Base-by-base conservation (phyloP, 2,329 filamentous ascomycete species). In the Zymoseptoria tritici region DNA sequence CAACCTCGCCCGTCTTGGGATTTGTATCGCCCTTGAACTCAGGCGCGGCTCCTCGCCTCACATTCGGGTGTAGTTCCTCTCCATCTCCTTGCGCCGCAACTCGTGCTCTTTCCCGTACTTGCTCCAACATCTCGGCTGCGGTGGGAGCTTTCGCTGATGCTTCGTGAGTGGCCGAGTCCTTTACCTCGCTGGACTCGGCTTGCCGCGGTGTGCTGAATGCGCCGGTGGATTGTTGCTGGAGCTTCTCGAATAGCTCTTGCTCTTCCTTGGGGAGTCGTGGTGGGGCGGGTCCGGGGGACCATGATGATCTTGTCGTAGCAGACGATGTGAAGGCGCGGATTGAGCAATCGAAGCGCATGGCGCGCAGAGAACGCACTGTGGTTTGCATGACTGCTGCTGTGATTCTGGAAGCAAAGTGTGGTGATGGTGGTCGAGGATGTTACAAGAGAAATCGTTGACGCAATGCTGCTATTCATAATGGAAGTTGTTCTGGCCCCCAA, bases 1-100 rank as follows among this genome's bases (percentile, higher is more conserved):
- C 94, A 9, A 97, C 85, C 80, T 99, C 94, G 22, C 94, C 94
- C 1, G 94, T 99, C 80, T 87, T 88, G 2, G 94, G 94, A 74
- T 99, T 97, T 58, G 80, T 82, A 57, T 97, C 92, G 60, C 94
- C 94, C 67, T 93, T 86, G 69, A 99, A 99, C 77, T 97, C 93
- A 1, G 94, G 92, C 69, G 86, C 83, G 51, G 91, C 88, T 42
- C 93, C 93, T 64, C 85, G 79, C 64, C 87, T 81, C 59, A 93
- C 77, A 72, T 91, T 85, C 0, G 86, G 86, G 71, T 90, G 87
- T 20, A 89, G 73, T 62, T 87, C 83, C 59, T 86, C 84, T 61
- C 85, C 85, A 55, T 83, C 78, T 49, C 81, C 82, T n/a, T 78
- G 77, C 20, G 81, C 80, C 56, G 80, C 77, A 22, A 84, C 76